Percentiles rank a stretch among this genome's conserved stretches.
Conservation (phyloP, 305 asterid species). For the Fraxinus floribunda region DNA sequence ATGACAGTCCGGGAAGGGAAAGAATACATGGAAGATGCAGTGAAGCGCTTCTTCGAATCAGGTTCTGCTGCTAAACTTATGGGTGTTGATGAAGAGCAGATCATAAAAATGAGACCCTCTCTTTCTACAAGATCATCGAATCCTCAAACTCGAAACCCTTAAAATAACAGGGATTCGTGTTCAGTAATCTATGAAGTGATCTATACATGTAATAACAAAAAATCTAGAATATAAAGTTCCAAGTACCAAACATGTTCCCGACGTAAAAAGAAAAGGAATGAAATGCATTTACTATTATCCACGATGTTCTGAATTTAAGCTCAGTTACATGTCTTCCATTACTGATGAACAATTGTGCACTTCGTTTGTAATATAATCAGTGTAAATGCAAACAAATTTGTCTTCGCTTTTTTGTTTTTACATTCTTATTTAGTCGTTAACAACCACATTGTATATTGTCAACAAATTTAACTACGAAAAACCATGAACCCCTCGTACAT, state of each 20-base stretch:
- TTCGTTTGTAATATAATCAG: background rate
- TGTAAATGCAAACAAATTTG: background rate
- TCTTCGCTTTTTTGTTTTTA: background rate
- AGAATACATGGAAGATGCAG: constrained; percentile 62
- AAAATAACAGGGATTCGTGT: background rate
- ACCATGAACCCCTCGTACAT: background rate
- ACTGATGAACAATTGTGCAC: background rate
- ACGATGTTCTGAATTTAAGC: background rate
- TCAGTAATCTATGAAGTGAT: background rate
- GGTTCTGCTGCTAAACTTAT: constrained; percentile 54
- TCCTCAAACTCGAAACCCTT: background rate
- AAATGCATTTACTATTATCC: background rate
- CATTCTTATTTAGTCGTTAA: background rate
- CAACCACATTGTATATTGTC: background rate
- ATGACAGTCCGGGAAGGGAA: constrained; percentile 75
- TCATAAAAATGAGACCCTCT: constrained; percentile 82
- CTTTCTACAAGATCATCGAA: constrained; percentile 53
- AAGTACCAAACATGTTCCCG: background rate
- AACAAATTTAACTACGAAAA: too few species aligned
- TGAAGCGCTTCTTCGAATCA: constrained; percentile 68
- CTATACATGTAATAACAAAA: background rate
- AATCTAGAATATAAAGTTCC: background rate
- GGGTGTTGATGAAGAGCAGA: constrained; percentile 65
- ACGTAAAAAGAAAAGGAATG: background rate
- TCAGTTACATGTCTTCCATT: background rate